These are phyloP conservation scores for Truncatella angustata DNA, from an alignment of 2,329 filamentous ascomycete species.

Conservation along the genomic window DNA sequence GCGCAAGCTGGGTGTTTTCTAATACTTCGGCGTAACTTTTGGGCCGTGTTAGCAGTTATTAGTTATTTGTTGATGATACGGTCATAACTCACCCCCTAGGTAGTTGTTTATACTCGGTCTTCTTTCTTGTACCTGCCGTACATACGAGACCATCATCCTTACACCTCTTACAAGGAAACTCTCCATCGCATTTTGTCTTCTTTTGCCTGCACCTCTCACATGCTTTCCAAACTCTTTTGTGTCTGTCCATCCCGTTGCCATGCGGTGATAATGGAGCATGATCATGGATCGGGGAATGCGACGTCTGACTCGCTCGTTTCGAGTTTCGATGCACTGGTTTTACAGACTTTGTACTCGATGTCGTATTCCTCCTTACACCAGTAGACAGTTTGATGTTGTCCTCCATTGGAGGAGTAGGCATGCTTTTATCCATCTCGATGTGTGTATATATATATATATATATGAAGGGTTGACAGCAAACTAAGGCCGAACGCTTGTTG, in stretches of 20 bases:
- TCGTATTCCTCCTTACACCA: conserved; percentile 24
- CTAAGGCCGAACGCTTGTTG: conserved; percentile 13
- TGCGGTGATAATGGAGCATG: conserved; percentile 37
- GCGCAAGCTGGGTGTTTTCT: conserved; percentile 63
- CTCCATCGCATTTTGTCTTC: conserved; percentile 69
- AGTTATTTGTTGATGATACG: neutral
- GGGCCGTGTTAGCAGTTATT: conserved; percentile 13
- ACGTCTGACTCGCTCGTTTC: conserved; percentile 44
- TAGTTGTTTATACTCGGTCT: conserved; percentile 68
- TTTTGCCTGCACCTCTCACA: conserved; percentile 68
- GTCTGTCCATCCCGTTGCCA: conserved; percentile 45
- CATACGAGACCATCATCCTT: conserved; percentile 65
- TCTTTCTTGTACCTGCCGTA: conserved; percentile 61
- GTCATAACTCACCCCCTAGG: conserved; percentile 52
- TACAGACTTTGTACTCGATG: conserved; percentile 41
- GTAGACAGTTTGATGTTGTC: conserved; percentile 26
- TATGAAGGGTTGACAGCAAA: neutral
- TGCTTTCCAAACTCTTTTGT: conserved; percentile 66
- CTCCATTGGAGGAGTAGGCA: conserved; percentile 53
- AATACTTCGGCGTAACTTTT: conserved; percentile 61
- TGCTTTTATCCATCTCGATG: conserved; percentile 46
- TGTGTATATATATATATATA: no score
- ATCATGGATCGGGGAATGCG: conserved; percentile 34
- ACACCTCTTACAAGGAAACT: conserved; percentile 65
- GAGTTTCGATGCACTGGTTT: conserved; percentile 51